These are phyloP conservation scores for Tilletia caries DNA, from an alignment of 1,284 basidiomycete species.

Conservation along the genomic window DNA sequence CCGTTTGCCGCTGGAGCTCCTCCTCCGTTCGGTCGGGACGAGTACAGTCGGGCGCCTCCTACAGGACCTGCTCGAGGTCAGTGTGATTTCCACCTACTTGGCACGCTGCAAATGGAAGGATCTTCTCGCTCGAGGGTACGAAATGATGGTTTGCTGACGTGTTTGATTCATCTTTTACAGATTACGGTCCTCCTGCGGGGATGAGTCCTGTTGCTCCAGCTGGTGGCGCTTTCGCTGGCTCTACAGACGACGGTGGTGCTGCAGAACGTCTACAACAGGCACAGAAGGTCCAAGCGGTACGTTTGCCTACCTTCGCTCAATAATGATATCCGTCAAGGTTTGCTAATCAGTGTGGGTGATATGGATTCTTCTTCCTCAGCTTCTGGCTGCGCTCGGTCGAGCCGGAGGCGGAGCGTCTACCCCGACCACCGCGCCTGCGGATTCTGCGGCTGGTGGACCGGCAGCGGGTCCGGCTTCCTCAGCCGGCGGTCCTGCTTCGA, in stretches of 20 bases:
- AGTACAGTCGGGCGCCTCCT: neutral
- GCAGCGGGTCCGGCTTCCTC: neutral
- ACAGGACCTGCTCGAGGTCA: neutral
- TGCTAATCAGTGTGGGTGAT: neutral
- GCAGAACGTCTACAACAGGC: conserved; percentile 1
- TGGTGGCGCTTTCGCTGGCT: neutral
- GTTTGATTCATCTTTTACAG: no score
- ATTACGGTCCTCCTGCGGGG: neutral
- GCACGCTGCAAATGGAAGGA: neutral
- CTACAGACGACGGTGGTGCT: neutral
- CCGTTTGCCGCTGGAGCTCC: neutral
- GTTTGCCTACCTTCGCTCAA: no score
- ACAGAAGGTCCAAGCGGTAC: conserved; percentile 11
- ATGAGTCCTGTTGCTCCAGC: neutral
- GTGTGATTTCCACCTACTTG: neutral
- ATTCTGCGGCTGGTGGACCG: neutral
- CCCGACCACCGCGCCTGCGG: neutral
- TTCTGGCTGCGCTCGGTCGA: neutral
- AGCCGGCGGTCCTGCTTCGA: neutral
- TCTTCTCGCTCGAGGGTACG: no score
- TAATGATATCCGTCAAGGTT: no score
- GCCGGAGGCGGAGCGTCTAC: neutral
- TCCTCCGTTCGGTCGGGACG: neutral
- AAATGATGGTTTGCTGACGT: no score
- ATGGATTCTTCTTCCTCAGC: no score